Evolutionary conservation across 805 yeast species (phyloP), one percentile per base, ranked within the genome.

Genomic region (Gaillardinia entomophila): DNA sequence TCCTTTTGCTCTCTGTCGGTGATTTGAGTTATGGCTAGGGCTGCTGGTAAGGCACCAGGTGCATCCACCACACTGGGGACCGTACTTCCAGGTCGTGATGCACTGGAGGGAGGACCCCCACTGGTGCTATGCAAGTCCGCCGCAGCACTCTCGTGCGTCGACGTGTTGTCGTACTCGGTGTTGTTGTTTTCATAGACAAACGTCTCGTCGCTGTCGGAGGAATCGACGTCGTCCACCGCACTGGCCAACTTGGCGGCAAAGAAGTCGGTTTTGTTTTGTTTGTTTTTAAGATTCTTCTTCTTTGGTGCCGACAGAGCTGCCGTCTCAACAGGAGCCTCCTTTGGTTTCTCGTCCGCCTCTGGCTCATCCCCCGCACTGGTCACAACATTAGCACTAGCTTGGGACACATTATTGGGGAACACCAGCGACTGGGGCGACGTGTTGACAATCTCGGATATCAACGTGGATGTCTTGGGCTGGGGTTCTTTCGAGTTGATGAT

Each of bases 221-320:
- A 77, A 39, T 83, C 86, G 27, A 77, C 89, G 46, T 87, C 96
- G 41, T 83, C 95, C 3, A 90, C 94, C 1, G 97, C 97, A 35
- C 87, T 81, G 6, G 96, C 97, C 39, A 92, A 68, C 46, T 82
- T 84, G 0, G 97, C 97, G 7, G 97, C 97, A 57, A 92, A 92
- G 38, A 87, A 77, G 50, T 89, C 97, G 0, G 96, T 92, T 49
- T 88, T 74, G 41, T 69, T 74, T 38, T 74, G 77, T 32, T 72
- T 64, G 23, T 53, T 53, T 40, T 58, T 62, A 19, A 38, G 45
- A 31, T 49, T 55, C 26, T 36, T 42, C 42, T 47, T 50, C 19
- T 29, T 26, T 12, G 34, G 24, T 16, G 29, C 35, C 13, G 37
- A 12, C n/a, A n/a, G n/a, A n/a, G n/a, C n/a, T n/a, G n/a, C n/a